Base-by-base conservation (phyloP, 176 grass and related monocot genomes). In the sorghum (Sorghum bicolor) region DNA sequence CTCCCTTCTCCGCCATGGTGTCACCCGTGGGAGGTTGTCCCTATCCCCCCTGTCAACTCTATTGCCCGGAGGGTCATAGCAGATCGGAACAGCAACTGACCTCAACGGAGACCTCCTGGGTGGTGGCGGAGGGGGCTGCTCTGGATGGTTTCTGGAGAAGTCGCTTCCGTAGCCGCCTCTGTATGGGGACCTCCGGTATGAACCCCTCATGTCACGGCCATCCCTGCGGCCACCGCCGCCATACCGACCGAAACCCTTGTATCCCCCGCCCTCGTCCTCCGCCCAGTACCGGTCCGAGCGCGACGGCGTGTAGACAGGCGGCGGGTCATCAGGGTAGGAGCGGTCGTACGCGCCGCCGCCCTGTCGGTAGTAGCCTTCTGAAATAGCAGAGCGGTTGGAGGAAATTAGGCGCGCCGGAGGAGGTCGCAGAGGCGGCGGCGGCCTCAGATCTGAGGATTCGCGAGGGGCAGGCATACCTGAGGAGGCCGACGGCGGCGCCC, bases 61-160 rank as follows among this genome's bases (percentile, higher is more conserved):
- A 44, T 83, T 92, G 57, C 73, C 73, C 25, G 84, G 83, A 86
- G 83, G 67, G 85, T 80, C 90, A 52, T 82, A 87, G 55, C 62
- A 84, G 76, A 92, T 90, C 30, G 91, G 93, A 16, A 91, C 89
- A 10, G 96, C 91, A 3, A 99, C 86, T 77, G 96, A 92, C 86
- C 93, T 92, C 66, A 90, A 90, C 52, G 93, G 83, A 10, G 89
- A 88, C 70, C 87, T 85, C 79, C 82, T 75, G 58, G 82, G n/a
- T 15, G 87, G 85, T 38, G 91, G 82, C 22, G 91, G 86, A 58
- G 91, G 70, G 53, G 81, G 75, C 8, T 85, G 87, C 67, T 92
- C 91, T 19, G 85, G 83, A 58, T 88, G 83, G 62, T 48, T 86
- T 30, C 86, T 76, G 1, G 91, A 75, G 64, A 93, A 85, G 29